Evolutionary conservation across 306 rosid species (phyloP).

Genomic region (Ormosia semicastrata): DNA sequence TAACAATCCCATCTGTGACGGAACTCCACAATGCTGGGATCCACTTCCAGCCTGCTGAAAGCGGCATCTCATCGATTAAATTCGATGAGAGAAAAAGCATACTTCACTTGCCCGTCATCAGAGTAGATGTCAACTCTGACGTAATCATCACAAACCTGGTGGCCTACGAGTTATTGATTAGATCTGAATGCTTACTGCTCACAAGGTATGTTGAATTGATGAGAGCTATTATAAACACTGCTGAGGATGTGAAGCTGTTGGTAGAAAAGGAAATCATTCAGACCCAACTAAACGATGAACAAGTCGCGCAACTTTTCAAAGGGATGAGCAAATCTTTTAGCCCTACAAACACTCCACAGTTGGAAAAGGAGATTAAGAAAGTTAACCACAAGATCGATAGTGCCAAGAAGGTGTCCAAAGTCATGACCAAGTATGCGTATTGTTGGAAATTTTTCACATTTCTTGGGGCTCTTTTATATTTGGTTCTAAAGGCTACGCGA

Average conservation of each 20-base stretch:
- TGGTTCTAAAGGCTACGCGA: constrained; percentile 12
- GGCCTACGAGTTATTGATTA: constrained; percentile 23
- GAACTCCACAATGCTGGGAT: not conserved
- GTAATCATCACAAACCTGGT: constrained; percentile 25
- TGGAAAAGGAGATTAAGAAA: not conserved
- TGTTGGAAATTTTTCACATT: not conserved
- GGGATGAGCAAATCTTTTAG: constrained; percentile 12
- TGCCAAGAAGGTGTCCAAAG: not conserved
- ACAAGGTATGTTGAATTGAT: constrained; percentile 26
- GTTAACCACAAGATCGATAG: not conserved
- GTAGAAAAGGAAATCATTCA: not conserved
- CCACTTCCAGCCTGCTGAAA: not conserved
- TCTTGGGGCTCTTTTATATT: not conserved
- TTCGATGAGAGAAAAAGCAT: not conserved
- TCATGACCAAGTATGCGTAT: not conserved
- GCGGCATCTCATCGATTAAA: not conserved
- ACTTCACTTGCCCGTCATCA: constrained; percentile 14
- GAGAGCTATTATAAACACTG: constrained; percentile 20
- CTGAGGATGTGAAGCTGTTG: constrained; percentile 23
- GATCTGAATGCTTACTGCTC: not conserved
- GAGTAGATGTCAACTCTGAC: not conserved
- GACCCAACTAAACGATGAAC: not conserved
- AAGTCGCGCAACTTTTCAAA: not conserved
- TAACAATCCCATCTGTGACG: not conserved
- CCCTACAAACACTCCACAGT: not conserved